Evolutionary conservation across 2,329 filamentous ascomycete species (phyloP).

Genomic region (Microdochium bolleyi): DNA sequence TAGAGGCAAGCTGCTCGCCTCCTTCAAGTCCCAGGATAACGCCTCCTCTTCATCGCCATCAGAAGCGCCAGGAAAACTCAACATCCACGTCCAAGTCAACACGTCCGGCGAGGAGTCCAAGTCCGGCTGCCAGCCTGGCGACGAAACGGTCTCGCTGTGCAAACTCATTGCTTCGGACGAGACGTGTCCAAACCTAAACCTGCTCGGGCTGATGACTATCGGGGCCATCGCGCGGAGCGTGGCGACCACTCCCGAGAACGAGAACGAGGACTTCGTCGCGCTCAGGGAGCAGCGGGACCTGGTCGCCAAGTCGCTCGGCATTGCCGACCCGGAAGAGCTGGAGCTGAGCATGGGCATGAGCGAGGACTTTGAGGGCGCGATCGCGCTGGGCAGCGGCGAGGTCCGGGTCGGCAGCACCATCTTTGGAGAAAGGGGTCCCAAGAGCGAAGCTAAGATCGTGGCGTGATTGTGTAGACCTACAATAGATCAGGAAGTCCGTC

Average conservation of each 20-base stretch:
- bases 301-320: slow-evolving; percentile 53
- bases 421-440: slow-evolving; percentile 76
- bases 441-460: slow-evolving; percentile 67
- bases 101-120: slow-evolving; percentile 85
- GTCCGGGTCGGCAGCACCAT: slow-evolving; percentile 91
- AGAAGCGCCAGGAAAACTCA: slow-evolving; percentile 28
- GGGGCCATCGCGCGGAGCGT: slow-evolving; percentile 83
- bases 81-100: slow-evolving; percentile 89
- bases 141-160: slow-evolving; percentile 57
- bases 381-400: slow-evolving; percentile 76
- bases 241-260: slow-evolving; percentile 63
- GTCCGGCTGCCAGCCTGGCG: slow-evolving; percentile 66
- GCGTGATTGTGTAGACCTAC: slow-evolving; percentile 27
- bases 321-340: slow-evolving; percentile 36
- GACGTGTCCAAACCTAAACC: slow-evolving; percentile 49
- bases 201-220: slow-evolving; percentile 93
- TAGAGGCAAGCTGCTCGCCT: slow-evolving; percentile 49
- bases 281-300: slow-evolving; percentile 64
- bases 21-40: slow-evolving; percentile 24
- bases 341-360: slow-evolving; percentile 99
- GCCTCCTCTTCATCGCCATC: slow-evolving; percentile 9
- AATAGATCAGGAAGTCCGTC: neutral
- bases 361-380: slow-evolving; percentile 86
- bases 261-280: slow-evolving; percentile 82
- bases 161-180: slow-evolving; percentile 53